phyloP scores from a whole-genome alignment of 139 green algal species.

The Chlamydomonas applanata region DNA sequence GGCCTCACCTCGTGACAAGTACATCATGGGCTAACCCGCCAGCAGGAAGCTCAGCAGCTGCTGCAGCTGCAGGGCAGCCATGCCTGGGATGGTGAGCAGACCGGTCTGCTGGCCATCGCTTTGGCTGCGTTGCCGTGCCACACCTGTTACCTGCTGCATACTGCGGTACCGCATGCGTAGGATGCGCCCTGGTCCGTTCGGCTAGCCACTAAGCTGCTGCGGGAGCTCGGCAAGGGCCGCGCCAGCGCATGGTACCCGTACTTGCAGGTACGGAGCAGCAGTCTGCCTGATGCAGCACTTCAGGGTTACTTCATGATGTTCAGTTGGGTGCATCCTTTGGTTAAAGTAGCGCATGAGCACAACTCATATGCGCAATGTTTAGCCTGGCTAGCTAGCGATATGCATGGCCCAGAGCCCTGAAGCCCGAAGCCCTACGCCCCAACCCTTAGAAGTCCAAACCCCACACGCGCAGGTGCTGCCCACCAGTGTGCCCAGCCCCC shows the following conservation, averaged over 20 bases:
- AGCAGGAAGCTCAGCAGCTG: too few relatives aligned
- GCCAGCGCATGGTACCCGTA: conserved; percentile 59
- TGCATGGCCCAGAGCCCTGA: too few relatives aligned
- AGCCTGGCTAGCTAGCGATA: too few relatives aligned
- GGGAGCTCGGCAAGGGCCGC: conserved; percentile 34
- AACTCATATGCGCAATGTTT: background rate
- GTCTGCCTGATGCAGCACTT: background rate
- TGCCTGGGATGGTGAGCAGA: too few relatives aligned
- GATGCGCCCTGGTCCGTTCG: conserved; percentile 69
- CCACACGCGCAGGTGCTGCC: conserved; percentile 61
- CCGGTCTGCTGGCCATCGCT: too few relatives aligned
- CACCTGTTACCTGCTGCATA: too few relatives aligned
- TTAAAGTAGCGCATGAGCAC: background rate
- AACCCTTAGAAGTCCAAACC: too few relatives aligned
- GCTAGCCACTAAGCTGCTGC: conserved; percentile 70
- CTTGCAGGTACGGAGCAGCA: conserved; percentile 30
- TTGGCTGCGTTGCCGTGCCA: too few relatives aligned
- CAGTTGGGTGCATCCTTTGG: background rate
- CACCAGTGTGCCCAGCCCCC: conserved; percentile 44
- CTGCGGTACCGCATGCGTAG: conserved; percentile 16
- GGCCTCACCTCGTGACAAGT: too few relatives aligned
- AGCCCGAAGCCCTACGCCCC: too few relatives aligned
- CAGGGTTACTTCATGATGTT: background rate
- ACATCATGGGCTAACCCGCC: too few relatives aligned
- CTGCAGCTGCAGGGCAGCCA: too few relatives aligned